Percentiles rank a stretch among this genome's conserved stretches.
Evolutionary conservation across 2,329 filamentous ascomycete genomes (phyloP).

Genomic region (Monilinia polystroma): DNA sequence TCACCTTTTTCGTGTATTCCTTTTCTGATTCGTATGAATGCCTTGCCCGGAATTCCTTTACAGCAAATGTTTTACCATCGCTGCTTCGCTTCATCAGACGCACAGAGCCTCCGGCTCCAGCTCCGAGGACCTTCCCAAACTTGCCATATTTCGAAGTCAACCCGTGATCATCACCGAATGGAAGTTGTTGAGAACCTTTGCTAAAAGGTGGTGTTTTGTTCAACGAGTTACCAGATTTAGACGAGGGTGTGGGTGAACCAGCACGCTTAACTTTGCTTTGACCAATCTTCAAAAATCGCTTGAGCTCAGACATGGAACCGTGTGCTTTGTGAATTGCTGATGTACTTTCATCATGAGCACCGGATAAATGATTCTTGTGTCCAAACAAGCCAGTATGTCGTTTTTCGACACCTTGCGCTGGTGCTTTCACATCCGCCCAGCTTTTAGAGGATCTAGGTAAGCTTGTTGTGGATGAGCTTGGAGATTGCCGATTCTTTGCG

Average conservation of each 20-base stretch:
- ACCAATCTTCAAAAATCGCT: constrained; percentile 90
- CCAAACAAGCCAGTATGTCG: constrained; percentile 49
- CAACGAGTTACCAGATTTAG: constrained; percentile 44
- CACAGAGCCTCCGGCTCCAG: constrained; percentile 91
- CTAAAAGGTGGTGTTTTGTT: constrained; percentile 49
- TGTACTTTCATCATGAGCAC: constrained; percentile 48
- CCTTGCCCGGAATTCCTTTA: constrained; percentile 91
- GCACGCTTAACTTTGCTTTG: constrained; percentile 67
- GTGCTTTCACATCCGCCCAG: constrained; percentile 43
- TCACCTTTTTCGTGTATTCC: constrained; percentile 97
- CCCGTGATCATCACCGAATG: constrained; percentile 92
- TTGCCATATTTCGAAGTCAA: constrained; percentile 92
- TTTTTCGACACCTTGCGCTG: constrained; percentile 50
- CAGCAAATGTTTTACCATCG: constrained; percentile 91
- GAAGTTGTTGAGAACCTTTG: constrained; percentile 62
- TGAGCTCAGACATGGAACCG: constrained; percentile 90
- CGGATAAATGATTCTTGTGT: constrained; percentile 47
- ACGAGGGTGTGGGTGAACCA: constrained; percentile 58
- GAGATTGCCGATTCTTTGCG: constrained; percentile 65
- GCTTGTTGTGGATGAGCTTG: constrained; percentile 52
- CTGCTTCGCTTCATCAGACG: constrained; percentile 90
- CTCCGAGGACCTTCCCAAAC: constrained; percentile 88
- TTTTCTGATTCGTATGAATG: constrained; percentile 92
- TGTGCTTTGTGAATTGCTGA: constrained; percentile 55
- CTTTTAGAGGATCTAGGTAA: constrained; percentile 46